phyloP scores from a whole-genome alignment of 2,329 filamentous ascomycete species.

The Aureobasidium pullulans region DNA sequence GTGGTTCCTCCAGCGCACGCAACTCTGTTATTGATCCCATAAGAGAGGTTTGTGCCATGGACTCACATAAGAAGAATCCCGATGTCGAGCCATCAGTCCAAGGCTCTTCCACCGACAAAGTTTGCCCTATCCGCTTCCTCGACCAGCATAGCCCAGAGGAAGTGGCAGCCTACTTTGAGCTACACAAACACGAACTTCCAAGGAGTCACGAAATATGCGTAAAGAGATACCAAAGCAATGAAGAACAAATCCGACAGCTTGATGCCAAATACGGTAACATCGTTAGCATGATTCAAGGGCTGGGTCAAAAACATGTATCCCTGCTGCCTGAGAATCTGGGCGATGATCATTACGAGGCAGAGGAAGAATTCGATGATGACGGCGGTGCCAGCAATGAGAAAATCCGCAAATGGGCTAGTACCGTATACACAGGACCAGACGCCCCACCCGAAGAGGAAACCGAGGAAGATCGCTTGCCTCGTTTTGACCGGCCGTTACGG shows the following conservation, averaged over 20 bases:
- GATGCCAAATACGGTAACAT: conserved; percentile 92
- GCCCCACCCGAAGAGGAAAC: conserved; percentile 39
- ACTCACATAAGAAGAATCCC: conserved; percentile 9
- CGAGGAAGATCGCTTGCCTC: conserved; percentile 58
- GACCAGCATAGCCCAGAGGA: conserved; percentile 91
- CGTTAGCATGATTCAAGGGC: conserved; percentile 87
- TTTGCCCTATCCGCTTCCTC: conserved; percentile 87
- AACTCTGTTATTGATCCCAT: conserved; percentile 26
- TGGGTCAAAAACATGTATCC: conserved; percentile 79
- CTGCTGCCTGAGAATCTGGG: conserved; percentile 60
- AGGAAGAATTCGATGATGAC: conserved; percentile 27
- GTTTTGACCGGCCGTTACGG: conserved; percentile 77
- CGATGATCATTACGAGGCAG: conserved; percentile 36
- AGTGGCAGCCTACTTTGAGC: conserved; percentile 87
- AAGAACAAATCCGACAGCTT: conserved; percentile 75
- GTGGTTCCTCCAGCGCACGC: conserved; percentile 4
- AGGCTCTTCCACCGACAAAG: conserved; percentile 36
- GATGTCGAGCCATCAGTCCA: conserved; percentile 15
- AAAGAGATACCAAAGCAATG: conserved; percentile 78
- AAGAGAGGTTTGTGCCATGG: conserved; percentile 27
- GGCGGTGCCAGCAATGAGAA: conserved; percentile 55
- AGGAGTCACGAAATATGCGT: conserved; percentile 91
- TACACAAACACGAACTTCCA: conserved; percentile 89
- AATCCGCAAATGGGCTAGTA: conserved; percentile 80
- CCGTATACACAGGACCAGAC: conserved; percentile 42